phyloP scores from a whole-genome alignment of 202 grass and related monocot species.

The Cymbopogon flexuosus region DNA sequence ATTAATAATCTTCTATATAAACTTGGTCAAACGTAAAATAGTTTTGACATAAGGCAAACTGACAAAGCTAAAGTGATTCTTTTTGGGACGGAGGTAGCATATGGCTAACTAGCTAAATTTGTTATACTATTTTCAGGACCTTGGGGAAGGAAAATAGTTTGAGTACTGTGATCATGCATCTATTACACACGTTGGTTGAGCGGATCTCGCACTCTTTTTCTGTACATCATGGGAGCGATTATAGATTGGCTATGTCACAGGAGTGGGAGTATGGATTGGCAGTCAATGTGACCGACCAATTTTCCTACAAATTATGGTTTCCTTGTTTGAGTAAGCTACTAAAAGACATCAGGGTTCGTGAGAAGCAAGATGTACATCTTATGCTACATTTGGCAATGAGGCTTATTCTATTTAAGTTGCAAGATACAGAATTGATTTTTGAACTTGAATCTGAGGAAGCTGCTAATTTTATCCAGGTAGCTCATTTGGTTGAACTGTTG shows the following conservation, averaged over 20 bases:
- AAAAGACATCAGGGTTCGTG: conserved; percentile 50
- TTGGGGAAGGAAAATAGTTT: conserved; percentile 61
- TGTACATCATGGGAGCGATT: conserved; percentile 16
- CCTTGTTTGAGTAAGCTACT: conserved; percentile 78
- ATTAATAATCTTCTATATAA: neutral
- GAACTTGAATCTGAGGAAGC: conserved; percentile 59
- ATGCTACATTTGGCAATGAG: conserved; percentile 54
- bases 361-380: conserved; percentile 37
- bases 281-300: conserved; percentile 53
- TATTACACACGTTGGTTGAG: conserved; percentile 48
- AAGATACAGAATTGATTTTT: conserved; percentile 76
- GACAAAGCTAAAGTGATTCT: neutral
- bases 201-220: conserved; percentile 32
- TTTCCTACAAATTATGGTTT: conserved; percentile 86
- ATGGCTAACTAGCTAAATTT: conserved; percentile 19
- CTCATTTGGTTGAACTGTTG: neutral
- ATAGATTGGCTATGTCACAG: conserved; percentile 34
- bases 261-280: conserved; percentile 82
- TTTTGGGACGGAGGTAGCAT: neutral
- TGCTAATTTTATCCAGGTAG: conserved; percentile 69
- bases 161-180: conserved; percentile 57
- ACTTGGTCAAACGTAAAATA: neutral
- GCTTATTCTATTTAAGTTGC: conserved; percentile 67
- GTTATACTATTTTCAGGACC: conserved; percentile 43
- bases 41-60: neutral